phyloP scores from a whole-genome alignment of 2,329 filamentous ascomycete species.

The Microcera coccophila region DNA sequence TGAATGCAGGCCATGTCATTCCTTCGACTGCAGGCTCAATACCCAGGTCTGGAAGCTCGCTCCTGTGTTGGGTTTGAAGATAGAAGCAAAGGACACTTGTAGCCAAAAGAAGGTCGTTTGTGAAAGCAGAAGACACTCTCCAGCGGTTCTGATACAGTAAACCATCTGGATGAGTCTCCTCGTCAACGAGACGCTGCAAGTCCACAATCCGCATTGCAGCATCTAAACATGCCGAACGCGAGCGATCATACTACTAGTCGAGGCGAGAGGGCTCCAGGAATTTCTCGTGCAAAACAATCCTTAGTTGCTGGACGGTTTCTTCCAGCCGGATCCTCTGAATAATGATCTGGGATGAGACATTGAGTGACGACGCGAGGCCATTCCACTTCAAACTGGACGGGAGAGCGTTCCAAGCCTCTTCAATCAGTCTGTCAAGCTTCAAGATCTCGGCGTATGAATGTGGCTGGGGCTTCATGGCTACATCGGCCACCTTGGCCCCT shows the following conservation, averaged over 20 bases:
- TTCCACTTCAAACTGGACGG: constrained; percentile 33
- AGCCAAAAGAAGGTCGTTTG: constrained; percentile 10
- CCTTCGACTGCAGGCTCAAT: no score
- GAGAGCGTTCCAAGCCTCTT: constrained; percentile 27
- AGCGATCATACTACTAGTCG: not conserved
- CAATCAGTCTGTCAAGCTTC: constrained; percentile 34
- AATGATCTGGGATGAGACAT: constrained; percentile 36
- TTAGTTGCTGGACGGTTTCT: constrained; percentile 38
- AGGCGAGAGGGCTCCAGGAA: constrained; percentile 1
- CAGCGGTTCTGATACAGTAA: constrained; percentile 8
- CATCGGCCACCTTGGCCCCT: constrained; percentile 22
- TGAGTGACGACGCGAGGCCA: constrained; percentile 36
- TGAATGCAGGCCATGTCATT: no score
- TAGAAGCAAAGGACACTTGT: constrained; percentile 10
- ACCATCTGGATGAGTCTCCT: constrained; percentile 7
- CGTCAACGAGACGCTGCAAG: constrained; percentile 7
- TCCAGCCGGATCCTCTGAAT: constrained; percentile 40
- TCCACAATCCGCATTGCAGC: constrained; percentile 6
- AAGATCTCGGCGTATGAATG: constrained; percentile 29
- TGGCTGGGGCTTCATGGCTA: not conserved
- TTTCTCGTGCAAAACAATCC: constrained; percentile 43
- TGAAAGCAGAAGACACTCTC: constrained; percentile 7
- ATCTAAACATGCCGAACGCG: constrained; percentile 2
- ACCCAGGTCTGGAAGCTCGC: no score
- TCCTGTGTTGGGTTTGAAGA: not conserved